Base-by-base conservation (phyloP, 2,329 filamentous ascomycete genomes). In the Aspergillus chevalieri region DNA sequence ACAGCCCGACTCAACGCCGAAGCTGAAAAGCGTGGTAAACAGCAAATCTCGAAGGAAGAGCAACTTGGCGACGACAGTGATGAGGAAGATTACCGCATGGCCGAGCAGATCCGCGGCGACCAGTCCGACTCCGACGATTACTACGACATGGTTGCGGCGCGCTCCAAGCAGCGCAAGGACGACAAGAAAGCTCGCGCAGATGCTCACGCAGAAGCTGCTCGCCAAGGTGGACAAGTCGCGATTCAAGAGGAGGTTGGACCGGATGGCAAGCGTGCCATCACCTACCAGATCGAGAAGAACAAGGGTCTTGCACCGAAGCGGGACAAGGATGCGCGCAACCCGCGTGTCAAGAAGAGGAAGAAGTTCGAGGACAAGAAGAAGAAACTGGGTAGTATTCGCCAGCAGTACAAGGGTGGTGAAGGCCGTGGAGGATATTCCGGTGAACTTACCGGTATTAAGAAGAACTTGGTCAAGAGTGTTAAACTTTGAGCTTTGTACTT, bases 351-450 rank as follows among this genome's bases (percentile, higher is more conserved):
- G 86, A 97, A 96, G 86, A 84, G 89, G 72, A 89, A 89, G 83
- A 90, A 89, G 82, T 98, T 83, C 69, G 90, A 94, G 66, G 86
- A 90, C 70, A 96, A 95, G 80, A 87, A 92, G 81, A 97, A 96
- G 87, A 96, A 97, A 79, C 73, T 97, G 65, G 83, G 82, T 63
- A 92, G 86, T 66, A 88, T 91, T 76, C 89, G 87, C 75, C 81
- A 87, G 7, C 78, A 89, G 12, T 97, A 91, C 75, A 89, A 90
- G 71, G 89, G 89, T 58, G 87, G 89, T 53, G 84, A 94, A 74
- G 84, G 87, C 59, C 82, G 82, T 64, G 87, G 89, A 63, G 87
- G 90, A 47, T 98, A 98, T 75, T 82, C 82, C 57, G 93, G 93
- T 74, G 93, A 97, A 71, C 74, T 87, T 74, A 93, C 91, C 39